A percentile compares a stretch with the other conserved stretches of the same genome.
These are phyloP conservation scores for Diaporthe velutina DNA, from an alignment of 2,329 filamentous ascomycete species.

Conservation along the genomic window DNA sequence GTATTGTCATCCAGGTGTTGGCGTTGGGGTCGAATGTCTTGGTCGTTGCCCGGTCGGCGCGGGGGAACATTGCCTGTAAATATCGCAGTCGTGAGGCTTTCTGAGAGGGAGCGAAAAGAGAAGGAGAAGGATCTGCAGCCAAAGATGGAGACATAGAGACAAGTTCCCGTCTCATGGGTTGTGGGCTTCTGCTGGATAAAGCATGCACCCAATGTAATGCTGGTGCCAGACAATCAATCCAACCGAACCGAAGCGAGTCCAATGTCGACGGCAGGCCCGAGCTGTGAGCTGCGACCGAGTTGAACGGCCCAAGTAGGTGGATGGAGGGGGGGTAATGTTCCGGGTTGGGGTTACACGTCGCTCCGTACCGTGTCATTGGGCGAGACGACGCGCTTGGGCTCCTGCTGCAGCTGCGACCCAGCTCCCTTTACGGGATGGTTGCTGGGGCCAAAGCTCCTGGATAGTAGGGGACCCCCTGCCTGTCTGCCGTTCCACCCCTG, in stretches of 20 bases:
- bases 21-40: background rate
- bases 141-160: constrained; percentile 7
- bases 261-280: constrained; percentile 29
- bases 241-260: constrained; percentile 21
- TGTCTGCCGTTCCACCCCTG: background rate
- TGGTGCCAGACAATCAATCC: constrained; percentile 20
- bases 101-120: background rate
- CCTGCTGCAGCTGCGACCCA: background rate
- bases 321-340: background rate
- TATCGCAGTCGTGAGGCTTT: background rate
- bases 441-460: constrained; percentile 8
- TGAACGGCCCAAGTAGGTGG: background rate
- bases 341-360: background rate
- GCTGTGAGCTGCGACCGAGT: too few relatives aligned
- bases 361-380: constrained; percentile 8
- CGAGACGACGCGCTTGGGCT: constrained; percentile 11
- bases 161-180: background rate
- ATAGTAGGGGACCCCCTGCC: background rate
- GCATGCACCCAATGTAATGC: constrained; percentile 11
- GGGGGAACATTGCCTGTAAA: background rate
- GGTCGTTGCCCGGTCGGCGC: constrained; percentile 7
- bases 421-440: constrained; percentile 4
- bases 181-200: constrained; percentile 5
- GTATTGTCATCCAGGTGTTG: background rate
- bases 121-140: constrained; percentile 21